Percentiles rank a stretch among this genome's conserved stretches.
phyloP scores from a whole-genome alignment of 495 filamentous ascomycete genomes.

The Penicillium maclennaniae region DNA sequence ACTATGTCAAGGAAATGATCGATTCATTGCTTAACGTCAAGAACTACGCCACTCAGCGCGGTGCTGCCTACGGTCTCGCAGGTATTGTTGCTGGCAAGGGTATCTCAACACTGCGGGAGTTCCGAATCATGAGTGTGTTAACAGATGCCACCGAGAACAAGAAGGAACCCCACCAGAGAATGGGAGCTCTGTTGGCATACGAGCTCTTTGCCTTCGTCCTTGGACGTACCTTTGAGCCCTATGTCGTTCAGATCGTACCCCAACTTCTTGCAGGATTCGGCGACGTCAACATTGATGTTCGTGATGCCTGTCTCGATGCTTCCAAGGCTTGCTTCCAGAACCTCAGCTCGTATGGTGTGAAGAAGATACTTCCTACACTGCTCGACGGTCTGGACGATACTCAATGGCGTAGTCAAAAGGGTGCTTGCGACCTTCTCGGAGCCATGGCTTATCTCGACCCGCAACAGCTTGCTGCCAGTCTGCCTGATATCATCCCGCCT shows the following conservation, averaged over 20 bases:
- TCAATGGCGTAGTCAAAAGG: slow-evolving; percentile 98
- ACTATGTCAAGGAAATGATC: slow-evolving; percentile 76
- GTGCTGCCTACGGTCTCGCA: slow-evolving; percentile 91
- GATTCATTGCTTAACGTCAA: slow-evolving; percentile 78
- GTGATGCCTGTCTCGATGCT: slow-evolving; percentile 87
- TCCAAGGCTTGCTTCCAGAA: slow-evolving; percentile 91
- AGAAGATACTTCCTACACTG: slow-evolving; percentile 85
- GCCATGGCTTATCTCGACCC: slow-evolving; percentile 98
- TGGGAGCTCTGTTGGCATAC: slow-evolving; percentile 84
- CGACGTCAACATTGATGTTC: slow-evolving; percentile 80
- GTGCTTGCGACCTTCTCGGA: slow-evolving; percentile 90
- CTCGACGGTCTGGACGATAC: slow-evolving; percentile 90
- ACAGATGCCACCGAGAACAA: slow-evolving; percentile 81
- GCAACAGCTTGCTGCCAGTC: slow-evolving; percentile 82
- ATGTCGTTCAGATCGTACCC: slow-evolving; percentile 91
- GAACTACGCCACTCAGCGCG: slow-evolving; percentile 84
- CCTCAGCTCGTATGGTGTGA: slow-evolving; percentile 92
- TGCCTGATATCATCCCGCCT: slow-evolving; percentile 95
- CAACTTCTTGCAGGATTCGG: slow-evolving; percentile 87
- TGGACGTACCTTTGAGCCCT: slow-evolving; percentile 87
- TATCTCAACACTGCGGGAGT: slow-evolving; percentile 76
- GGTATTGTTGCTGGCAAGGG: slow-evolving; percentile 84
- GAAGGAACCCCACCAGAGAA: slow-evolving; percentile 81
- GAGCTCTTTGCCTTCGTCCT: slow-evolving; percentile 84
- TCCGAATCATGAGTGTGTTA: slow-evolving; percentile 76